A percentile compares a stretch with the other conserved stretches of the same genome.
Conservation (phyloP, 768 basidiomycete genomes). For the Ramaria rubella region DNA sequence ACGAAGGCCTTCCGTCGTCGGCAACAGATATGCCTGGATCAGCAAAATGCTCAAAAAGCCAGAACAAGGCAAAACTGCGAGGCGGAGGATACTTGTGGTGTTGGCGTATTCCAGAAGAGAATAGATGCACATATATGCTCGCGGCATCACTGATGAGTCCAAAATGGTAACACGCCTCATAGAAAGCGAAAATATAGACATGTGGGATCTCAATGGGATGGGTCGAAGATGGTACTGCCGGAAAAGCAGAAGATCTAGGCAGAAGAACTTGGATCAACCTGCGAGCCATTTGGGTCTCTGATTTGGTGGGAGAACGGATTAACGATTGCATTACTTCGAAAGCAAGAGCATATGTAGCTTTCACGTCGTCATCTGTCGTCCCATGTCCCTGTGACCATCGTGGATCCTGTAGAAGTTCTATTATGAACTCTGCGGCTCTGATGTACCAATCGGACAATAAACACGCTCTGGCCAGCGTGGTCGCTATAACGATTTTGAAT, state of each 20-base stretch:
- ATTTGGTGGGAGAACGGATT: neutral
- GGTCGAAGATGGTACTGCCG: neutral
- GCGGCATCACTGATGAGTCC: constrained; percentile 31
- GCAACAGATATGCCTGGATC: neutral
- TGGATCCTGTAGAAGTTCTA: constrained; percentile 1
- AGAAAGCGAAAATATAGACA: constrained; percentile 41
- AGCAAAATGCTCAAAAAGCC: constrained; percentile 45
- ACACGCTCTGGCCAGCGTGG: neutral
- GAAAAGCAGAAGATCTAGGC: constrained; percentile 17
- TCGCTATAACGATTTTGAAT: neutral
- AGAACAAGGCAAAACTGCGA: constrained; percentile 36
- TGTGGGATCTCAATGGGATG: constrained; percentile 33
- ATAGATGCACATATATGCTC: constrained; percentile 42
- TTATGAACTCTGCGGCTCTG: neutral
- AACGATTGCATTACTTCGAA: constrained; percentile 3
- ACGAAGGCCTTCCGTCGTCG: neutral
- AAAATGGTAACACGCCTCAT: constrained; percentile 31
- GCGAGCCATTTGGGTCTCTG: constrained; percentile 35
- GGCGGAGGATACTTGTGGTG: constrained; percentile 46
- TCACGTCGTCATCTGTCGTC: neutral
- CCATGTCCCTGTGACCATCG: constrained; percentile 1
- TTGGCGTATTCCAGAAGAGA: constrained; percentile 25
- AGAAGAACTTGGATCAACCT: constrained; percentile 38
- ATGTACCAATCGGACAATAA: neutral
- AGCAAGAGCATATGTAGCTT: neutral